Evolutionary conservation across 2,329 filamentous ascomycete species (phyloP).

Genomic region (Neurospora sp.): DNA sequence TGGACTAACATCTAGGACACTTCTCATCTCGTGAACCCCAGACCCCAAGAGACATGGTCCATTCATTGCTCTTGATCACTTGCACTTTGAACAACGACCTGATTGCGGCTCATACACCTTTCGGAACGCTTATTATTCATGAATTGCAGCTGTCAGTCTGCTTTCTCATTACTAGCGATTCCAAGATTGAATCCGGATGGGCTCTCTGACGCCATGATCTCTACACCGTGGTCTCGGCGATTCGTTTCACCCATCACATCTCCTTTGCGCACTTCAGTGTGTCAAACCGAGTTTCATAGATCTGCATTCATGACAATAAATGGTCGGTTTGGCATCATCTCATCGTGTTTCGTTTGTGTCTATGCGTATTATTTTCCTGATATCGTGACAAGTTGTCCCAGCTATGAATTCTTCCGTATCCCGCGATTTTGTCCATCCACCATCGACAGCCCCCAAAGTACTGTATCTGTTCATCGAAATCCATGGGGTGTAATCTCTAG

Average conservation of each 20-base stretch:
- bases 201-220: conserved; percentile 50
- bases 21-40: background rate
- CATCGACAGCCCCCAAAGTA: background rate
- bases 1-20: background rate
- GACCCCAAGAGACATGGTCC: background rate
- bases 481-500: background rate
- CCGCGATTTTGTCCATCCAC: background rate
- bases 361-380: background rate
- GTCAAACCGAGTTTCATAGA: background rate
- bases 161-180: conserved; percentile 42
- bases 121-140: conserved; percentile 37
- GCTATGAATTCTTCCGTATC: background rate
- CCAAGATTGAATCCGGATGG: conserved; percentile 42
- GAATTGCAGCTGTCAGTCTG: conserved; percentile 44
- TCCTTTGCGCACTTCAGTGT: background rate
- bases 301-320: background rate
- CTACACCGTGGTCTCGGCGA: conserved; percentile 38
- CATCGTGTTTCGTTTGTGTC: background rate
- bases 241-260: conserved; percentile 57
- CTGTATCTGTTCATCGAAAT: background rate
- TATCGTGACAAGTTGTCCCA: background rate
- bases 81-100: background rate
- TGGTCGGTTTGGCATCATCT: background rate
- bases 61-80: background rate
- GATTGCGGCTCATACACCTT: background rate